Base-by-base conservation (phyloP, 805 yeast genomes). In the Saturnispora halmiae region DNA sequence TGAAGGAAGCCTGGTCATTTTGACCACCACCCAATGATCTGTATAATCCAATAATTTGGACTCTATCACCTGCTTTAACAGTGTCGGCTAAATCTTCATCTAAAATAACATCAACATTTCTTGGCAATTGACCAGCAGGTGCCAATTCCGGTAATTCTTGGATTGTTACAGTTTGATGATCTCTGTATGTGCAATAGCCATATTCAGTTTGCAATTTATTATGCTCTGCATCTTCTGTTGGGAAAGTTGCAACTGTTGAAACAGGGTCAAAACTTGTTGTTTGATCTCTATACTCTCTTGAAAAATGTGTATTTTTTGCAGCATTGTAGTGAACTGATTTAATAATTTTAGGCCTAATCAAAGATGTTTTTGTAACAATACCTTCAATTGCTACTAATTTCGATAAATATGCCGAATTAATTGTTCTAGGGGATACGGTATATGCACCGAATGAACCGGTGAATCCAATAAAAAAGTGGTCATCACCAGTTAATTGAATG, bases 91-190 rank as follows among this genome's bases (percentile, higher is more conserved):
- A 69, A 58, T 92, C 98, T 54, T 88, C 96, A 59, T 90, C 96
- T 53, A 92, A 65, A n/a, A 90, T 75, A 19, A 90, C 82, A 55
- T 92, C 98, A 27, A 92, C 73, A 2, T 95, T 79, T 53, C 97
- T 72, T 27, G 98, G 98, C 47, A 92, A 69, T 64, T 90, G 97
- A 42, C 98, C 98, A 1, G 97, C 94, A 13, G 97, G 98, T 1
- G 97, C 96, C 47, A 80, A 71, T 64, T 92, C 97, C 1, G 98
- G 97, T 85, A 92, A 84, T 65, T 92, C 98, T 61, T 92, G 98
- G 28, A 92, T 81, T 0, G 96, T 76, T 28, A 92, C 73, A 30
- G 86, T 82, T 63, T 92, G 98, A 59, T 90, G 96, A 62, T 92
- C 98, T 52, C 90, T 72, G 59, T 85, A 92, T 22, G 94, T 86